Evolutionary conservation across 164 flowering plant genomes (phyloP).

Genomic region (Saururus chinensis): DNA sequence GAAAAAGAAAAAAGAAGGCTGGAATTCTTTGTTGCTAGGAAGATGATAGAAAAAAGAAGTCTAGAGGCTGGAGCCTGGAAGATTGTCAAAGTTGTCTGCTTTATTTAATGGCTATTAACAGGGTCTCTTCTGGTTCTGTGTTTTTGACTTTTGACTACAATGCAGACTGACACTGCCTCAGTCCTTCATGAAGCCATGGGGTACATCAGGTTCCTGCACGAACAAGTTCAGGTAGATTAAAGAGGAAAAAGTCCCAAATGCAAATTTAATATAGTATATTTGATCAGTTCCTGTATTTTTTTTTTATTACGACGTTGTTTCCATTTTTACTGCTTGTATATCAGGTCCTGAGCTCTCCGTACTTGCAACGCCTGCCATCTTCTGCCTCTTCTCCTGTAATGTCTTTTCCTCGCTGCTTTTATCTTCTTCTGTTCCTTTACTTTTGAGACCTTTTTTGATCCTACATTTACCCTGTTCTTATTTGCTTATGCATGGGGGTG

Average conservation of each 20-base stretch:
- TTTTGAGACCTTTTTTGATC: background rate
- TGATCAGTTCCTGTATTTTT: background rate
- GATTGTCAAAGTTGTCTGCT: background rate
- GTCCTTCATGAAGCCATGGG: conserved; percentile 92
- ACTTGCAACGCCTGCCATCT: conserved; percentile 32
- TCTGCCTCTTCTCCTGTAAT: conserved; percentile 11
- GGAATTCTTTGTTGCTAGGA: too few relatives aligned
- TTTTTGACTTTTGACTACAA: conserved; percentile 12
- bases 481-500: background rate
- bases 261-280: background rate
- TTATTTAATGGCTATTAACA: background rate
- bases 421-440: background rate
- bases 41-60: background rate
- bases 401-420: background rate
- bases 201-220: conserved; percentile 80
- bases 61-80: background rate
- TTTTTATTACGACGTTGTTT: background rate
- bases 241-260: background rate
- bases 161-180: conserved; percentile 90
- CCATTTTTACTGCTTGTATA: background rate
- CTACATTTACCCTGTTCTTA: background rate
- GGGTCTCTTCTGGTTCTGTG: background rate
- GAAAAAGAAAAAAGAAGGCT: too few relatives aligned
- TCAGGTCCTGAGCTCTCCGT: conserved; percentile 55
- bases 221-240: conserved; percentile 57